Base-by-base conservation (phyloP, 2,329 filamentous ascomycete species). In the Cladosporium oxysporum region DNA sequence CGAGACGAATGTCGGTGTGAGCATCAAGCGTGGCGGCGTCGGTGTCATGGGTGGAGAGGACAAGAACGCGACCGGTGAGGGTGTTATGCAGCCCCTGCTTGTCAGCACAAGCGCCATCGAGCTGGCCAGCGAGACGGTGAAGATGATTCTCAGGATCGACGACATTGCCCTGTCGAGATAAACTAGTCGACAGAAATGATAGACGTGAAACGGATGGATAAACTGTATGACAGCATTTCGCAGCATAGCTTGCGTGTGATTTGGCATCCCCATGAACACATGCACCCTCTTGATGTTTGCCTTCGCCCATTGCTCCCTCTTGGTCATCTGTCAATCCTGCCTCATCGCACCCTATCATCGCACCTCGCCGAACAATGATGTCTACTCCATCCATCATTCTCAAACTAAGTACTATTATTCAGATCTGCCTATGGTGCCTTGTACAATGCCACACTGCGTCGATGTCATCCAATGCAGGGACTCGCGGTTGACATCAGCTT, bases 21-120 rank as follows among this genome's bases (percentile, higher is more conserved):
- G 93, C 82, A 98, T 99, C 84, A 95, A 97, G 85, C 94, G 91
- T 70, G 94, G 95, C 49, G 95, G 95, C 67, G 95, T 99, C 70
- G 97, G 97, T 86, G 89, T 91, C 72, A 96, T 99, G 82, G 98
- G 98, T 76, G 90, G 67, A n/a, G 72, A 72, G 21, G 72, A 73
- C 52, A 74, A 74, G 58, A 72, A 72, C n/a, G 70, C 69, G 50
- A 69, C 68, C n/a, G 74, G 74, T 31, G 76, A 78, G 66, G 76
- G 97, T 71, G 95, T 99, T 64, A 84, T 99, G 77, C 95, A 99
- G 83, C 95, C 95, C 21, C 83, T 99, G 76, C 83, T 99, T 68
- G 95, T 99, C 69, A 97, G 93, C 85, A 99, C 95, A 66, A 98
- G 94, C 79, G 93, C 95, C 28, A 95, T 99, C 74, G 94, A 99